Evolutionary conservation across 768 basidiomycete species (phyloP).

Genomic region (Boletus eberwhitei): DNA sequence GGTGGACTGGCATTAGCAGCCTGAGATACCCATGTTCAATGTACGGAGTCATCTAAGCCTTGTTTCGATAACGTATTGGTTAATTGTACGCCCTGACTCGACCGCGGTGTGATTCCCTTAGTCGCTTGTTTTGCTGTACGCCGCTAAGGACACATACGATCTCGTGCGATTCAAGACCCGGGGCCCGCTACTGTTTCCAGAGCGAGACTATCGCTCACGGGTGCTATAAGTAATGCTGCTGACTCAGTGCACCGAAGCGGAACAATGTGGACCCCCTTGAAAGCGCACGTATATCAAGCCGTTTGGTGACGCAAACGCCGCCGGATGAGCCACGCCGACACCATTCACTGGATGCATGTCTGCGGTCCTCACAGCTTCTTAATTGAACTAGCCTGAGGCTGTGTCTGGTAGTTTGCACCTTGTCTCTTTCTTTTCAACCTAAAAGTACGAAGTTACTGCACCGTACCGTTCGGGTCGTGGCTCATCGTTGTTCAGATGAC

Average conservation of each 20-base stretch:
- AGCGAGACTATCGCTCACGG: background rate
- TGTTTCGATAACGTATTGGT: slow-evolving; percentile 4
- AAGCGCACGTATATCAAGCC: background rate
- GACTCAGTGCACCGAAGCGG: background rate
- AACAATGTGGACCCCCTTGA: background rate
- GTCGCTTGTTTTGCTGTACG: background rate
- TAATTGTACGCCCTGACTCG: background rate
- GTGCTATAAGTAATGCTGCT: too few species aligned
- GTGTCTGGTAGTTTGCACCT: slow-evolving; percentile 2
- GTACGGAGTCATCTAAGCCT: background rate
- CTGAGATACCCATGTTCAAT: background rate
- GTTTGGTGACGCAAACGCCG: background rate
- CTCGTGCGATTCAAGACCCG: too few species aligned
- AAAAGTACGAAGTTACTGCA: slow-evolving; percentile 3
- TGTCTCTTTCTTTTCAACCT: background rate
- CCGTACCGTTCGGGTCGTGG: background rate
- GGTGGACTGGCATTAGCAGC: background rate
- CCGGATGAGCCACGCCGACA: too few species aligned
- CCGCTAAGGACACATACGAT: too few species aligned
- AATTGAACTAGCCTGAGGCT: background rate
- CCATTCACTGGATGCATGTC: background rate
- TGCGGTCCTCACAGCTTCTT: background rate
- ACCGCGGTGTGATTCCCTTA: background rate
- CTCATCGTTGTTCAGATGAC: slow-evolving; percentile 10
- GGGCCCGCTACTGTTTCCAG: background rate